Base-by-base conservation (phyloP, 176 grass and related monocot species). In the Juncus effusus region DNA sequence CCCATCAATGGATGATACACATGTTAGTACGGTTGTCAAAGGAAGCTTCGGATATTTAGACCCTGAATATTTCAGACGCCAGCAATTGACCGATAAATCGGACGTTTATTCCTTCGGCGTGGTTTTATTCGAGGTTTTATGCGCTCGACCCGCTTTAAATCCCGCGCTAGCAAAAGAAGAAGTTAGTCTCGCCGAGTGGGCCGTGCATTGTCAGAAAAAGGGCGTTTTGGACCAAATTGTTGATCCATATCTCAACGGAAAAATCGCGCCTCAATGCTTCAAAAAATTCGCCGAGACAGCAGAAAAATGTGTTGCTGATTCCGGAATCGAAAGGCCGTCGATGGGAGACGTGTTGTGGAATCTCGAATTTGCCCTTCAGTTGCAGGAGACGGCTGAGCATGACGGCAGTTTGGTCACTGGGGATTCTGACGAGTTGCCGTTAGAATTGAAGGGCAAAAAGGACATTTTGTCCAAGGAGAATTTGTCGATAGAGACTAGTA, bases 281-380 rank as follows among this genome's bases (percentile, higher is more conserved):
- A 73, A 65, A 58, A 78, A 73, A 40, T 83, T 72, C 45, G 74
- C 74, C 3, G 67, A 83, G 35, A 78, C 54, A 3, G 80, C 80
- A 0, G 67, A 77, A 59, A 67, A 83, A 73, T 96, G 92, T 77
- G 87, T 96, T 40, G 61, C 84, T 3, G 92, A 91, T 71, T 59
- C 76, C 36, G 84, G 92, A 35, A 70, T 83, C 0, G 84, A 96
- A 10, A 84, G 87, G 9, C 92, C 87, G 38, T 85, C 84, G 3
- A 96, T 96, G 92, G 92, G 92, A 16, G 87, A 96, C 69, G 92
- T 96, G 14, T 85, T 96, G 12, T 88, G 87, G 87, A 91, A 86
- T 83, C 76, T 96, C 50, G 92, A 96, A 69, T 91, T 91, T 67
- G 92, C 92, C 6, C 84, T 96, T 61, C 83, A 86, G 54, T 81